phyloP scores from a whole-genome alignment of 108 stramenopile genomes.

The Schizochytrium sp. region DNA sequence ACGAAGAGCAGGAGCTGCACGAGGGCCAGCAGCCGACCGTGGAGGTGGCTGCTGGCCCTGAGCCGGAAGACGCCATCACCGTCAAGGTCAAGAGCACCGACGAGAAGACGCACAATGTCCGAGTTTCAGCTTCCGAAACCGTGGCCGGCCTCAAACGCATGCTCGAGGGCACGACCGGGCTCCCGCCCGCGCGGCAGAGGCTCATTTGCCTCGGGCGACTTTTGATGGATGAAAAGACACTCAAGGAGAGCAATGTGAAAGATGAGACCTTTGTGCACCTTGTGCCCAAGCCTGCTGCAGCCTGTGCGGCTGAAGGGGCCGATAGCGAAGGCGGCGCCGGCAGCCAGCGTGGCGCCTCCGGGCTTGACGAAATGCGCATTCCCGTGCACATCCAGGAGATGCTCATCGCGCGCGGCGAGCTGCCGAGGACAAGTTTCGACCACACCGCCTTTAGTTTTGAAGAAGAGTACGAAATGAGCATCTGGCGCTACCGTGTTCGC shows the following conservation, averaged over 20 bases:
- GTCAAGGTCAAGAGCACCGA: neutral
- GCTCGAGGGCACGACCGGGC: neutral
- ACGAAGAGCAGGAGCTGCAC: neutral
- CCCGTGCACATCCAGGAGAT: constrained; percentile 16
- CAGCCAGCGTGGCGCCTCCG: neutral
- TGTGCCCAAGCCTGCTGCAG: neutral
- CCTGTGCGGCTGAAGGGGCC: neutral
- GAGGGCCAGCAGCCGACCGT: neutral
- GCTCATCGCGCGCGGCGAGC: neutral
- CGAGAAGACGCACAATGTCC: constrained; percentile 9
- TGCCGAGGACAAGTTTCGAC: neutral
- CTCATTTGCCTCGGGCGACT: constrained; percentile 1
- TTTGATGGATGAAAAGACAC: neutral
- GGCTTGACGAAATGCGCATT: neutral
- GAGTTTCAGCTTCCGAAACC: neutral
- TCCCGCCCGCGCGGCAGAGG: neutral
- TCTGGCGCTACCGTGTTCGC: constrained; percentile 1
- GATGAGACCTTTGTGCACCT: constrained; percentile 9
- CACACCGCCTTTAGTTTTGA: neutral
- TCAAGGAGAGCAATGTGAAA: neutral
- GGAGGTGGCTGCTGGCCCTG: neutral
- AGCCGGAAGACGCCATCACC: constrained; percentile 10
- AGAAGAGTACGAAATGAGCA: constrained; percentile 2
- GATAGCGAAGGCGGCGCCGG: neutral
- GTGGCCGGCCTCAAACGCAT: neutral